These are phyloP conservation scores for Cercospora sesami DNA, from an alignment of 2,329 filamentous ascomycete species.

Conservation along the genomic window DNA sequence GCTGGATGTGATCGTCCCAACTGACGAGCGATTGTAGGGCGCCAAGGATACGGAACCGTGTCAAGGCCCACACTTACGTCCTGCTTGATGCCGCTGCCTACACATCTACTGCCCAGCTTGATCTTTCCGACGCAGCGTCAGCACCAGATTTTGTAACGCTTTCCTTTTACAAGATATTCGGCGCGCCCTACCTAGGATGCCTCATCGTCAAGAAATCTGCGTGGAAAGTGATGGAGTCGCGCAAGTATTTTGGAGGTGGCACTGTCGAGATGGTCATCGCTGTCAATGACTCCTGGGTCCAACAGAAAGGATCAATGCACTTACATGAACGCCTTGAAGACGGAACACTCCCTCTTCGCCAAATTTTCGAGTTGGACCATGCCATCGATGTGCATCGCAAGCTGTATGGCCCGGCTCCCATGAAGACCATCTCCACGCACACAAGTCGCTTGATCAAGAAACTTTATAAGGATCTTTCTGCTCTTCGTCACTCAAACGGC, in stretches of 20 bases:
- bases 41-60: slow-evolving; percentile 45
- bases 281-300: slow-evolving; percentile 76
- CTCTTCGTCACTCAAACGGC: slow-evolving; percentile 69
- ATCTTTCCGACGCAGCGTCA: slow-evolving; percentile 65
- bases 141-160: slow-evolving; percentile 86
- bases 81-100: slow-evolving; percentile 81
- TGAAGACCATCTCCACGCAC: slow-evolving; percentile 69
- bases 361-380: slow-evolving; percentile 74
- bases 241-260: slow-evolving; percentile 86
- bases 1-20: neutral
- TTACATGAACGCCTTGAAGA: slow-evolving; percentile 84
- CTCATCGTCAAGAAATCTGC: slow-evolving; percentile 75
- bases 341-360: slow-evolving; percentile 85
- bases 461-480: slow-evolving; percentile 59
- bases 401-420: slow-evolving; percentile 64
- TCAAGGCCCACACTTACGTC: slow-evolving; percentile 53
- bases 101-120: slow-evolving; percentile 71
- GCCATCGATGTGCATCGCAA: slow-evolving; percentile 69
- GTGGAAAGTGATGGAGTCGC: slow-evolving; percentile 58
- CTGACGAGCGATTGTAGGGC: slow-evolving; percentile 27
- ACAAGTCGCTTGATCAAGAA: slow-evolving; percentile 63
- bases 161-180: slow-evolving; percentile 94
- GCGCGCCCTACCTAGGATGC: slow-evolving; percentile 84
- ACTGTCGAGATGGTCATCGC: slow-evolving; percentile 84
- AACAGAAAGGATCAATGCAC: slow-evolving; percentile 62